A percentile compares a stretch with the other conserved stretches of the same genome.
These are phyloP conservation scores for Toxicodendron radicans DNA, from an alignment of 345 rosid genomes.

Conservation along the genomic window DNA sequence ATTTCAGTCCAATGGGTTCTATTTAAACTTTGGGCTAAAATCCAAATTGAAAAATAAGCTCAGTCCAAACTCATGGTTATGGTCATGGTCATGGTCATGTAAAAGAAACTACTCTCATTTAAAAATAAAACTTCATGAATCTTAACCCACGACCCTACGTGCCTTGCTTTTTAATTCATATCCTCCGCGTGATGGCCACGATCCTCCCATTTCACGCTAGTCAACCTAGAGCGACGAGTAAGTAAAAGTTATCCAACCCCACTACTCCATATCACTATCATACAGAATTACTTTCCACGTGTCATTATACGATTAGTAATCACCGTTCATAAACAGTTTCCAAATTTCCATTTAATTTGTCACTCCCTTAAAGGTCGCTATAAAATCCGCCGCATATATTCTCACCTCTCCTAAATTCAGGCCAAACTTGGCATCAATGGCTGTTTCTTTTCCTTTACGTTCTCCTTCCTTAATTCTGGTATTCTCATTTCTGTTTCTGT, in stretches of 20 bases:
- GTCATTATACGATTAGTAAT: background rate
- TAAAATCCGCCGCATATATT: conserved; percentile 16
- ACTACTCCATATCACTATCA: background rate
- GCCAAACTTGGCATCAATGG: conserved; percentile 5
- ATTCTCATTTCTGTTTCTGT: conserved; percentile 18
- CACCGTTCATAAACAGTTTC: background rate
- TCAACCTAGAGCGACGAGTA: background rate
- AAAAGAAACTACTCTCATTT: too few relatives aligned
- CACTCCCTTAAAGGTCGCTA: conserved; percentile 7
- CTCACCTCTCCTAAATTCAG: background rate
- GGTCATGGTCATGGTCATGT: too few relatives aligned
- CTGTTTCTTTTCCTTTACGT: conserved; percentile 5
- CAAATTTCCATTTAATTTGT: background rate
- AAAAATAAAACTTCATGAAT: too few relatives aligned
- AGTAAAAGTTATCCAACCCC: background rate
- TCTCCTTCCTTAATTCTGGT: conserved; percentile 9
- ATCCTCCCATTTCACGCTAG: conserved; percentile 13
- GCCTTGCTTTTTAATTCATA: background rate
- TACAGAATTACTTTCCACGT: background rate
- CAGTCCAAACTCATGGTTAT: background rate
- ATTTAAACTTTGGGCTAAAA: too few relatives aligned
- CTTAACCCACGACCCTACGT: background rate
- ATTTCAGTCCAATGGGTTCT: too few relatives aligned
- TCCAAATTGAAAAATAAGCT: background rate
- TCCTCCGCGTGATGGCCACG: background rate